Evolutionary conservation across 192 early-diverging fungal species (phyloP).

Genomic region (Mortierella claussenii): DNA sequence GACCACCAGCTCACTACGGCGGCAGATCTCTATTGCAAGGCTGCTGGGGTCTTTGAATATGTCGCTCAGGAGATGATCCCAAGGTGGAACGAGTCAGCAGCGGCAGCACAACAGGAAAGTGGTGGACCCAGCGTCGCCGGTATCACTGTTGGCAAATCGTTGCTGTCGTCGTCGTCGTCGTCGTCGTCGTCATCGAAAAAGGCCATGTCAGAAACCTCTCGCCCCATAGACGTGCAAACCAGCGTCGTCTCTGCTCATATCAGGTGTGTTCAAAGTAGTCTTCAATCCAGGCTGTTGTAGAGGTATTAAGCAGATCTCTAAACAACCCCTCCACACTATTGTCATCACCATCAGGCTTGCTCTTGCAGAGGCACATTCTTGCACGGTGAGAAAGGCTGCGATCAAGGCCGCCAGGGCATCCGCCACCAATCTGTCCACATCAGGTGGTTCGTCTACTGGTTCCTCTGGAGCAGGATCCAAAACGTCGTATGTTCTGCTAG

Average conservation of each 20-base stretch:
- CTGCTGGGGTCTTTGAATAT: constrained; percentile 64
- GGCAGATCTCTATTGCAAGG: constrained; percentile 63
- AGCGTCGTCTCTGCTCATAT: constrained; percentile 44
- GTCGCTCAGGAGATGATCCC: constrained; percentile 59
- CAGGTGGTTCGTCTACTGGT: constrained; percentile 1
- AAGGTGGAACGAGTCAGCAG: constrained; percentile 47
- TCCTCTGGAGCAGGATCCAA: constrained; percentile 20
- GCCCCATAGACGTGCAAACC: constrained; percentile 42
- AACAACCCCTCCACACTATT: no score
- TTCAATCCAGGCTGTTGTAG: no score
- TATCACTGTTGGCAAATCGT: neutral
- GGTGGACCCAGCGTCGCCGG: neutral
- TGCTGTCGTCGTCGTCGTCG: no score
- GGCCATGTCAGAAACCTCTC: constrained; percentile 2
- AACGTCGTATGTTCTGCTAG: constrained; percentile 61
- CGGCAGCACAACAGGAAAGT: constrained; percentile 14
- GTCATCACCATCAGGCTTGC: constrained; percentile 59
- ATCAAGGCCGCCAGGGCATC: constrained; percentile 48
- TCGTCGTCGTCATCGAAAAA: neutral
- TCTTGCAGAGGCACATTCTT: constrained; percentile 63
- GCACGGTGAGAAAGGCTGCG: constrained; percentile 65
- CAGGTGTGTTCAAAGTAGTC: no score
- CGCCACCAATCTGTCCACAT: constrained; percentile 3
- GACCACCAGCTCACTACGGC: constrained; percentile 48
- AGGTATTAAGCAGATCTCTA: no score